Evolutionary conservation across 2,329 filamentous ascomycete species (phyloP).

Genomic region (Ceratocystis diversiconidia): DNA sequence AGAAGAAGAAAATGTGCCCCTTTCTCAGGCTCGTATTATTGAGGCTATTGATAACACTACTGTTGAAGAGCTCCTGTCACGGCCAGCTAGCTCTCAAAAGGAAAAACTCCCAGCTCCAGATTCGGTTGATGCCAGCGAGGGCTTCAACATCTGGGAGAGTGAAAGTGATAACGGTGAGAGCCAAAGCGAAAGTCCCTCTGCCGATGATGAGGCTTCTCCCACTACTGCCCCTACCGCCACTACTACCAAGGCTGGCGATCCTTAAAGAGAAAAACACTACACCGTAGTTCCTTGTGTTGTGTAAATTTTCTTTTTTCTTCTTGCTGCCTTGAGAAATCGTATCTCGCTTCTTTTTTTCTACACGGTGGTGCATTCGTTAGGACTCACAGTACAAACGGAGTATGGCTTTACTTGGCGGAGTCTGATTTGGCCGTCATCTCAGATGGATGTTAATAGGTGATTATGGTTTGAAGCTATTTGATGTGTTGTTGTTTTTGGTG

Average conservation of each 20-base stretch:
- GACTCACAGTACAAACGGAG: conserved; percentile 11
- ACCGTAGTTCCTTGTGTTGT: conserved; percentile 3
- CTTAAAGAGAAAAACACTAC: neutral
- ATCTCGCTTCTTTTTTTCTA: neutral
- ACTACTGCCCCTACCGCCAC: neutral
- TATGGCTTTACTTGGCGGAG: neutral
- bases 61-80: conserved; percentile 19
- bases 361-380: conserved; percentile 3
- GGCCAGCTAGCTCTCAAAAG: conserved; percentile 19
- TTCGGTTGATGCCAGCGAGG: conserved; percentile 43
- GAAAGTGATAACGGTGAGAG: conserved; percentile 47
- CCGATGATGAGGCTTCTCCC: neutral
- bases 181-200: conserved; percentile 31
- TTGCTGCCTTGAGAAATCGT: neutral
- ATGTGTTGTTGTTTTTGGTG: neutral
- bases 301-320: conserved; percentile 7
- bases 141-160: conserved; percentile 59
- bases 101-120: conserved; percentile 34
- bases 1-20: conserved; percentile 2
- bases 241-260: neutral
- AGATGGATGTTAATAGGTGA: neutral
- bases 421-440: neutral
- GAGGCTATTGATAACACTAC: conserved; percentile 15
- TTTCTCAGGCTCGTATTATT: neutral
- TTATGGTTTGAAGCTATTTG: neutral